Percentiles rank a stretch among this genome's conserved stretches.
These are phyloP conservation scores for Curvularia lunata DNA, from an alignment of 2,329 filamentous ascomycete genomes.

Conservation along the genomic window DNA sequence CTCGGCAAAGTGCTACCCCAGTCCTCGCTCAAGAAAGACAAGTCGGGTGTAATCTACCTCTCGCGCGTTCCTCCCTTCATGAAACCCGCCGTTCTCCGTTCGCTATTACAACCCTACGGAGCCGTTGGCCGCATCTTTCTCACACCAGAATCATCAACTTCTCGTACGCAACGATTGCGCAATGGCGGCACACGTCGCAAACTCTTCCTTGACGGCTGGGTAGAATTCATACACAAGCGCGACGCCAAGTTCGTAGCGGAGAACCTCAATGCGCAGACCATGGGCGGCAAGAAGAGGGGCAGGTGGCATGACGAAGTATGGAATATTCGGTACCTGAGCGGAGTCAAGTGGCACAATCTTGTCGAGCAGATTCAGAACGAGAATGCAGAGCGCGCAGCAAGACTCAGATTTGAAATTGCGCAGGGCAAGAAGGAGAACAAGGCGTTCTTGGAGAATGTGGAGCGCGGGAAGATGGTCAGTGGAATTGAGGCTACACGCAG, in stretches of 20 bases:
- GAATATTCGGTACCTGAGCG: conserved; percentile 80
- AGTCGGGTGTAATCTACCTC: conserved; percentile 82
- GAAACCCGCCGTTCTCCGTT: conserved; percentile 79
- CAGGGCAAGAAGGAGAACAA: conserved; percentile 80
- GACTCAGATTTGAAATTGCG: conserved; percentile 78
- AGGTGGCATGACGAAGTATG: conserved; percentile 88
- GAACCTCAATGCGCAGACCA: conserved; percentile 75
- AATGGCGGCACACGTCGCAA: conserved; percentile 83
- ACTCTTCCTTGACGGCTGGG: conserved; percentile 84
- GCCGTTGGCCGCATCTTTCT: conserved; percentile 79
- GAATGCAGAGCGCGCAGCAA: conserved; percentile 77
- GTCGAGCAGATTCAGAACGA: conserved; percentile 82
- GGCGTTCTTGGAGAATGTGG: conserved; percentile 78
- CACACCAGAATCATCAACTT: conserved; percentile 73
- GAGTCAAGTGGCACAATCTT: conserved; percentile 77
- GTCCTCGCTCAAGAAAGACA: conserved; percentile 67
- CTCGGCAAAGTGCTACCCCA: conserved; percentile 28
- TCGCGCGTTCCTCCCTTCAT: conserved; percentile 87
- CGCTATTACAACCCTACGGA: conserved; percentile 77
- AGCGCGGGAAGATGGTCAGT: conserved; percentile 77
- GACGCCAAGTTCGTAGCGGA: conserved; percentile 80
- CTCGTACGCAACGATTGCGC: conserved; percentile 70
- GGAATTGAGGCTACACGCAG: conserved; percentile 64
- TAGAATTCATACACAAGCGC: conserved; percentile 78
- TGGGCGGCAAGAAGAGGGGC: conserved; percentile 82